Conservation (phyloP, 768 basidiomycete species). For the Leccinellum rugosiceps region DNA sequence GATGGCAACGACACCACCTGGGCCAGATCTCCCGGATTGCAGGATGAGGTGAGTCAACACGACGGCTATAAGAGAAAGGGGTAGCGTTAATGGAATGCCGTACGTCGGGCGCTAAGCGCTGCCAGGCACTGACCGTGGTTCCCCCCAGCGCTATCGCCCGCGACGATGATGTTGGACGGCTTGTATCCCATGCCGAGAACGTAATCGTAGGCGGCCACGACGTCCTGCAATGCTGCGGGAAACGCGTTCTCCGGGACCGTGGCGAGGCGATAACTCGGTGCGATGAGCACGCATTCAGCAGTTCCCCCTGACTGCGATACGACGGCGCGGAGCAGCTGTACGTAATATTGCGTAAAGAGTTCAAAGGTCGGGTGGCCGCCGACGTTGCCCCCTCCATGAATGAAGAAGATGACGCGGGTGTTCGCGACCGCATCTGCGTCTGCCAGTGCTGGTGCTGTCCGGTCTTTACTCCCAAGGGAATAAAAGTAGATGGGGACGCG, state of each 20-base stretch:
- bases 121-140: constrained; percentile 16
- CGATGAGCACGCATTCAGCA: constrained; percentile 12
- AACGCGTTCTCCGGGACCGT: constrained; percentile 22
- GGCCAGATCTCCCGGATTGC: constrained; percentile 51
- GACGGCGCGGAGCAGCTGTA: constrained; percentile 9
- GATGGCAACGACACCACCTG: constrained; percentile 54
- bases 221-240: constrained; percentile 22
- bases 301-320: background rate
- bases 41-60: constrained; percentile 34
- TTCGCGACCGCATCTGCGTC: background rate
- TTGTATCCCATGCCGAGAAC: constrained; percentile 22
- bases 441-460: fast-evolving
- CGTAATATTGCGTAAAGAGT: constrained; percentile 4
- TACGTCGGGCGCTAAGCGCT: background rate
- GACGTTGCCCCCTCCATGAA: constrained; percentile 25
- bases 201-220: constrained; percentile 25
- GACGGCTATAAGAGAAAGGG: constrained; percentile 13
- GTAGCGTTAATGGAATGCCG: background rate
- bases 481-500: constrained; percentile 23
- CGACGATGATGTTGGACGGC: constrained; percentile 15
- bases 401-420: constrained; percentile 19
- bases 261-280: constrained; percentile 25
- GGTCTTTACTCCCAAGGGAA: background rate
- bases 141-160: constrained; percentile 28
- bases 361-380: constrained; percentile 14